Percentiles rank a stretch among this genome's conserved stretches.
phyloP scores from a whole-genome alignment of 2,329 filamentous ascomycete genomes.

The Colletotrichum shisoi region DNA sequence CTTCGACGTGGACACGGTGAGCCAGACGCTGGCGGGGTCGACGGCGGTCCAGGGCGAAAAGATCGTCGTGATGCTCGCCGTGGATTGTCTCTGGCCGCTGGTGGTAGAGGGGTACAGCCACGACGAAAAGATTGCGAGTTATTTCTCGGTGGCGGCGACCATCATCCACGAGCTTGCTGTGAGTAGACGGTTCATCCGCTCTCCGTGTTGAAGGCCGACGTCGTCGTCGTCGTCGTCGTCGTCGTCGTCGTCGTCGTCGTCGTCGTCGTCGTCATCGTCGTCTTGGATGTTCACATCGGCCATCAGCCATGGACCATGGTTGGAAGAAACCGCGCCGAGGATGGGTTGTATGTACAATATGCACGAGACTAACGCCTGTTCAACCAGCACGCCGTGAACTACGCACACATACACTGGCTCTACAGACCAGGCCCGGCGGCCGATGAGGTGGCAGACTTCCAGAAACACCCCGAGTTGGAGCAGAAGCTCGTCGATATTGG shows the following conservation, averaged over 20 bases:
- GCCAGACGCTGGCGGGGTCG: neutral
- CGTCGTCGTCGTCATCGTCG: too few species aligned
- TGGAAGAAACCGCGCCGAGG: too few species aligned
- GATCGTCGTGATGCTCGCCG: neutral
- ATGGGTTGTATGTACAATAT: too few species aligned
- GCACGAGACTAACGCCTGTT: neutral
- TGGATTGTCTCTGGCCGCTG: conserved; percentile 2
- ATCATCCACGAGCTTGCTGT: conserved; percentile 15
- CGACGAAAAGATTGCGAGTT: conserved; percentile 1
- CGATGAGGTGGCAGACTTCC: neutral
- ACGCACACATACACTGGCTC: conserved; percentile 4
- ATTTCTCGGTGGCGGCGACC: conserved; percentile 1
- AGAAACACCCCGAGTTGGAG: neutral
- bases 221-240: too few species aligned
- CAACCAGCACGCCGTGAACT: conserved; percentile 3
- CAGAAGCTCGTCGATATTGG: neutral
- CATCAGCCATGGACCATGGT: neutral
- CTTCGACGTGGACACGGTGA: neutral
- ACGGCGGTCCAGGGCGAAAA: neutral
- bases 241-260: too few species aligned
- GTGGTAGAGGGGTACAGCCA: conserved; percentile 1
- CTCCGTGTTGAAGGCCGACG: too few species aligned
- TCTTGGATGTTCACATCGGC: too few species aligned
- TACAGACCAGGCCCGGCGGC: neutral
- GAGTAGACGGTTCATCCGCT: neutral